phyloP scores from a whole-genome alignment of 1,284 basidiomycete species.

The Albatrellus sp. region DNA sequence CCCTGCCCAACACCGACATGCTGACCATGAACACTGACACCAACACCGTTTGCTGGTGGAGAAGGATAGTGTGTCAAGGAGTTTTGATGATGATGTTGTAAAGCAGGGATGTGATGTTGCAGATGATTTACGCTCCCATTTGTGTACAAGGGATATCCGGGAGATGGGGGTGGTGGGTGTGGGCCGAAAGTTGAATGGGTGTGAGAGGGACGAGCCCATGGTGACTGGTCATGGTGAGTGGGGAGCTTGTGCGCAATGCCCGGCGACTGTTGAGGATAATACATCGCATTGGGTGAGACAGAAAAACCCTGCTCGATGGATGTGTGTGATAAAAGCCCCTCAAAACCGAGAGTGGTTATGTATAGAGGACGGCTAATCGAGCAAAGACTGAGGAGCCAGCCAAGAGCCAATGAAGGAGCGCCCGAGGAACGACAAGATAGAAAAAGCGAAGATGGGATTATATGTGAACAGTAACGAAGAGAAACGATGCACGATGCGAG shows the following conservation, averaged over 20 bases:
- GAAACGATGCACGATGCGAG: too few species aligned
- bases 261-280: constrained; percentile 70
- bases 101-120: constrained; percentile 33
- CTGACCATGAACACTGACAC: constrained; percentile 19
- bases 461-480: too few species aligned
- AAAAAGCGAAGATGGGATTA: too few species aligned
- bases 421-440: not conserved
- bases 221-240: constrained; percentile 54
- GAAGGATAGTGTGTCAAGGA: constrained; percentile 65
- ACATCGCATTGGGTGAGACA: constrained; percentile 43
- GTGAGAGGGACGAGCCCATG: constrained; percentile 48
- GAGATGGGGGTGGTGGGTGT: constrained; percentile 53
- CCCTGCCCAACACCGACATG: constrained; percentile 45
- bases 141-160: constrained; percentile 59
- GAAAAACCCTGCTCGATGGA: not conserved
- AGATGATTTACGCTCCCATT: constrained; percentile 52
- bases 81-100: constrained; percentile 61
- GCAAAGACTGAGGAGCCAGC: too few species aligned
- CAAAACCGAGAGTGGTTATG: not conserved
- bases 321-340: not conserved
- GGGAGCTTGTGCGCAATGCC: constrained; percentile 64
- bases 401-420: not conserved
- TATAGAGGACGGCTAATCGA: too few species aligned
- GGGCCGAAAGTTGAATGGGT: constrained; percentile 40
- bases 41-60: constrained; percentile 39